A percentile compares a stretch with the other conserved stretches of the same genome.
Conservation (phyloP, 495 filamentous ascomycete species). For the Penicillium paradoxum region DNA sequence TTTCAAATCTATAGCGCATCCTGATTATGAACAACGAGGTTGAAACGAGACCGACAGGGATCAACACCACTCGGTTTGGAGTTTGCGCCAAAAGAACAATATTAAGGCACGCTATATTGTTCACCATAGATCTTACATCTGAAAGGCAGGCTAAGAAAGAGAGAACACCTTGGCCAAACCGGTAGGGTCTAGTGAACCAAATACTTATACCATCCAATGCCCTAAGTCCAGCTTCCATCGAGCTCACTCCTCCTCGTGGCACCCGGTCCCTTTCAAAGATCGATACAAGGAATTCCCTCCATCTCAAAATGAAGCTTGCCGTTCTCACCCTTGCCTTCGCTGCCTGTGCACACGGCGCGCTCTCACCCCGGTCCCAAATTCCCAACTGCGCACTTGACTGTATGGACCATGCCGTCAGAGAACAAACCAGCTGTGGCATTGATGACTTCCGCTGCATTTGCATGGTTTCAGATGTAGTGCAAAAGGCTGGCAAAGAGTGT, state of each 20-base stretch:
- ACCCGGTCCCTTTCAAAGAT: background rate
- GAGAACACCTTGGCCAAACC: background rate
- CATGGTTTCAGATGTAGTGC: background rate
- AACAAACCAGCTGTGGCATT: background rate
- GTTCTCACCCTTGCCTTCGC: background rate
- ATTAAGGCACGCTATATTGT: background rate
- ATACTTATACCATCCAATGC: background rate
- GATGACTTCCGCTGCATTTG: background rate
- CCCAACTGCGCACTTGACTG: background rate
- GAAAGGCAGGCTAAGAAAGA: background rate
- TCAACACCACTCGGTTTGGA: background rate
- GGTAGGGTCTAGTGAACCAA: background rate
- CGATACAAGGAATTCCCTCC: background rate
- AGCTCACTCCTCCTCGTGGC: background rate
- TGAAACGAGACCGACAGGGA: background rate
- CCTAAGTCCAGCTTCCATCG: background rate
- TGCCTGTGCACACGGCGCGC: background rate
- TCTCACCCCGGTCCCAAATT: background rate
- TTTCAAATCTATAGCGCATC: background rate
- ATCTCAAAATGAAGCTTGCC: background rate
- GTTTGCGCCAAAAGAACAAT: background rate
- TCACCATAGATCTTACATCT: background rate
- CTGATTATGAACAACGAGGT: background rate
- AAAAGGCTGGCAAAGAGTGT: background rate
- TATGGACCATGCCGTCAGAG: background rate